Percentiles rank a stretch among this genome's conserved stretches.
phyloP scores from a whole-genome alignment of 129 eudicot species.

The Centrapalus pauciflorus region DNA sequence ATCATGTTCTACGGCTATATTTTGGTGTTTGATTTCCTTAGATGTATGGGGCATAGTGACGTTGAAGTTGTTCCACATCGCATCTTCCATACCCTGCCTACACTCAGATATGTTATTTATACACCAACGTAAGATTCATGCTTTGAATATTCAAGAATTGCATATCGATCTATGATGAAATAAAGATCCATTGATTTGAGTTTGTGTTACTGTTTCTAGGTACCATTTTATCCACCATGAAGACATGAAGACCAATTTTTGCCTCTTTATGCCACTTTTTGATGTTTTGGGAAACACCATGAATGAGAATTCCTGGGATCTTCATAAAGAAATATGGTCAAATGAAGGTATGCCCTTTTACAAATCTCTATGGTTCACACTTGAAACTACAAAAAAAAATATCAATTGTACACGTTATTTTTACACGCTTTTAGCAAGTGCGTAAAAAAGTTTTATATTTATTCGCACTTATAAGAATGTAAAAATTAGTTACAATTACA shows the following conservation, averaged over 20 bases:
- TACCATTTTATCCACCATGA: conserved; percentile 68
- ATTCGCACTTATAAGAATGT: too few species aligned
- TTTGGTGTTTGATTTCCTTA: conserved; percentile 64
- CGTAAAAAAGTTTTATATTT: too few species aligned
- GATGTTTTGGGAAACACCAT: conserved; percentile 61
- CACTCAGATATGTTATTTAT: conserved; percentile 46
- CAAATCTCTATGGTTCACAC: not conserved
- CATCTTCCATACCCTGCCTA: conserved; percentile 36
- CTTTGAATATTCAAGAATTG: not conserved
- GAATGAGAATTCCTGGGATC: conserved; percentile 49
- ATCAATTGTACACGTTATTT: too few species aligned
- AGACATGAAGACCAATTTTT: conserved; percentile 58
- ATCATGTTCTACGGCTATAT: conserved; percentile 50
- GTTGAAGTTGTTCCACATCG: conserved; percentile 56
- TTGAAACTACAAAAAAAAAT: too few species aligned
- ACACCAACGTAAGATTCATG: conserved; percentile 55
- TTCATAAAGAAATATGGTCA: conserved; percentile 52
- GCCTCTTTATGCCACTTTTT: conserved; percentile 79
- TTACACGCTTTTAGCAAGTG: too few species aligned
- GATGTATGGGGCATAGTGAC: conserved; percentile 75
- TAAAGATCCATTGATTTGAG: not conserved
- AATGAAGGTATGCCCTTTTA: conserved; percentile 33
- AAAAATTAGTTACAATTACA: too few species aligned
- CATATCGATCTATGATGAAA: too few species aligned
- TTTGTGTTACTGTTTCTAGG: conserved; percentile 28